Evolutionary conservation across 2,329 filamentous ascomycete genomes (phyloP), one percentile per base, ranked within the genome.

Genomic region (Pestalotiopsis sp.): DNA sequence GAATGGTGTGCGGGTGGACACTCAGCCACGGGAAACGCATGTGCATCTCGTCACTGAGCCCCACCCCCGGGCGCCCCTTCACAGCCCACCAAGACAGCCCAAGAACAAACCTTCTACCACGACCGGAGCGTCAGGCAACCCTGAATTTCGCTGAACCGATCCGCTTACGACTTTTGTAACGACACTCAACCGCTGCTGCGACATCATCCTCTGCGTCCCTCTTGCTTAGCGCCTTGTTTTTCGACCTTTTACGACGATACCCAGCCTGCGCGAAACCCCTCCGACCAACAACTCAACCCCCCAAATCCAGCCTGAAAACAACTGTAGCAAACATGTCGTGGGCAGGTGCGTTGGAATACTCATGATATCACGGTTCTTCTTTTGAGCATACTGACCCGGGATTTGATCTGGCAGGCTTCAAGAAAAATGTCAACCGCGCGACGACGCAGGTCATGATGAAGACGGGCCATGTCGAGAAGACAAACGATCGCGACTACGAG

Each of bases 391-490:
- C 23, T 65, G 45, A 65, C 64, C 14, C n/a, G 23, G n/a, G 2
- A 17, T 65, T 27, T 20, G 20, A 57, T 9, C 14, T 57, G 14
- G 1, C 77, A 92, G 92, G 92, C 73, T 95, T 94, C 85, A 94
- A 96, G 86, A 97, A 97, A 82, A 97, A 97, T 90, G 95, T 98
- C 86, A 95, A 96, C 86, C 94, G 96, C 85, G 95, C 95, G 77
- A 98, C 95, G 82, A 99, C 97, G 84, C 95, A 98, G 91, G 95
- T 98, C 71, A 98, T 99, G 94, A 98, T 99, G 95, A 99, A 99
- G 88, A 97, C 95, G 68, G 93, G 96, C 70, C 96, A 98, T 85
- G 97, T 99, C 76, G 96, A 99, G 83, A 95, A 96, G 84, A 99
- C 96, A 31, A 98, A 95, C 81, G 96, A 99, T 84, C 93, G 97